Percentiles rank a stretch among this genome's conserved stretches.
phyloP scores from a whole-genome alignment of 208 protist genomes.

The Crithidia acanthocephali region DNA sequence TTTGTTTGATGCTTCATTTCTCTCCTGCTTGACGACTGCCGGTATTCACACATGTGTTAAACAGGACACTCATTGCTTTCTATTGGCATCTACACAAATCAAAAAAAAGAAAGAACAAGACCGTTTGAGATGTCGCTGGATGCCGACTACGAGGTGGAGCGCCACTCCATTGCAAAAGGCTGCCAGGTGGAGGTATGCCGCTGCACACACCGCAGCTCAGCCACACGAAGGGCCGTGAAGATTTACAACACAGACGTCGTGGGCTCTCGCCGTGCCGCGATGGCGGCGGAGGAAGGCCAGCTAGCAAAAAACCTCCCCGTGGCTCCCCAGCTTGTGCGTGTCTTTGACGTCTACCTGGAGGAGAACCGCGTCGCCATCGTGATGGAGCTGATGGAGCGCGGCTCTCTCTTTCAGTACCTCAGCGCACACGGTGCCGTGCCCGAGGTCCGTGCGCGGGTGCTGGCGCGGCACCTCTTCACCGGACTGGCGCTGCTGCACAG shows the following conservation, averaged over 20 bases:
- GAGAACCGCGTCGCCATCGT: conserved; percentile 83
- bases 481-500: conserved; percentile 95
- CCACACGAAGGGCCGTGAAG: conserved; percentile 61
- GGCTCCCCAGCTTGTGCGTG: conserved; percentile 56
- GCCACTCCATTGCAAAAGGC: conserved; percentile 39
- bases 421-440: conserved; percentile 91
- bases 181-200: conserved; percentile 49
- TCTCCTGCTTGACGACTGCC: background rate
- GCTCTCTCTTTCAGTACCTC: conserved; percentile 97
- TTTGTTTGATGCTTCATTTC: background rate
- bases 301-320: conserved; percentile 48
- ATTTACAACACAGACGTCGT: conserved; percentile 52
- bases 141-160: conserved; percentile 60
- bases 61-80: background rate
- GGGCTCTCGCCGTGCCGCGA: conserved; percentile 42
- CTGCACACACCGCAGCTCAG: conserved; percentile 54
- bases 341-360: conserved; percentile 95
- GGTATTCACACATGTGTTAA: background rate
- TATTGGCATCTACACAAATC: background rate
- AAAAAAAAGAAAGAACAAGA: background rate
- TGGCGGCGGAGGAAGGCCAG: conserved; percentile 55
- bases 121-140: conserved; percentile 43
- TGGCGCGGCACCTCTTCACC: conserved; percentile 96
- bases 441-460: conserved; percentile 89
- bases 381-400: conserved; percentile 98